phyloP scores from a whole-genome alignment of 495 filamentous ascomycete species.

The Penicillium psychrofluorescens region DNA sequence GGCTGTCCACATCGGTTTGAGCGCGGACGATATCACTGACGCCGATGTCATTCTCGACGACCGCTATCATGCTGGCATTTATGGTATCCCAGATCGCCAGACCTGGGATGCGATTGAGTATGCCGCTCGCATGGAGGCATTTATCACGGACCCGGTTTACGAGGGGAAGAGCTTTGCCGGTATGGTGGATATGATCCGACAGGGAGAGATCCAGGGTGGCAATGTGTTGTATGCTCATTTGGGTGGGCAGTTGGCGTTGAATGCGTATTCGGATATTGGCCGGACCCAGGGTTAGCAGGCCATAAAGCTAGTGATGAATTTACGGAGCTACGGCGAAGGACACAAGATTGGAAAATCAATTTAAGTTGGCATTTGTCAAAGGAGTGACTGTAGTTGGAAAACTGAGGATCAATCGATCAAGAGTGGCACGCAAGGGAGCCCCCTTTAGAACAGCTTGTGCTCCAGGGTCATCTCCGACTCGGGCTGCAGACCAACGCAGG shows the following conservation, averaged over 20 bases:
- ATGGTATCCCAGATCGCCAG: slow-evolving; percentile 49
- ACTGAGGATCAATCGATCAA: not conserved
- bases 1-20: slow-evolving; percentile 48
- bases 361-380: slow-evolving; percentile 12
- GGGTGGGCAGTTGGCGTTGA: slow-evolving; percentile 55
- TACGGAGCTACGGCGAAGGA: not conserved
- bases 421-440: no score
- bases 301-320: not conserved
- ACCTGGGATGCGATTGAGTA: slow-evolving; percentile 57
- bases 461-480: slow-evolving; percentile 99
- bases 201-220: slow-evolving; percentile 46
- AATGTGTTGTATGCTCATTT: slow-evolving; percentile 60
- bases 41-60: slow-evolving; percentile 52
- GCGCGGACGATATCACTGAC: slow-evolving; percentile 45
- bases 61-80: slow-evolving; percentile 52
- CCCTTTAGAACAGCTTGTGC: slow-evolving; percentile 81
- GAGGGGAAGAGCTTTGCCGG: slow-evolving; percentile 61
- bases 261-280: slow-evolving; percentile 44
- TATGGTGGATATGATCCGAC: slow-evolving; percentile 55
- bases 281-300: slow-evolving; percentile 8
- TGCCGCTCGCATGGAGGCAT: slow-evolving; percentile 52
- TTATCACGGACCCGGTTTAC: slow-evolving; percentile 64
- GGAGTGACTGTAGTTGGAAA: slow-evolving; percentile 30
- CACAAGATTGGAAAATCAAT: not conserved
- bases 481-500: slow-evolving; percentile 93